phyloP scores from a whole-genome alignment of 208 protist species.

The Wallacemonas sp. region DNA sequence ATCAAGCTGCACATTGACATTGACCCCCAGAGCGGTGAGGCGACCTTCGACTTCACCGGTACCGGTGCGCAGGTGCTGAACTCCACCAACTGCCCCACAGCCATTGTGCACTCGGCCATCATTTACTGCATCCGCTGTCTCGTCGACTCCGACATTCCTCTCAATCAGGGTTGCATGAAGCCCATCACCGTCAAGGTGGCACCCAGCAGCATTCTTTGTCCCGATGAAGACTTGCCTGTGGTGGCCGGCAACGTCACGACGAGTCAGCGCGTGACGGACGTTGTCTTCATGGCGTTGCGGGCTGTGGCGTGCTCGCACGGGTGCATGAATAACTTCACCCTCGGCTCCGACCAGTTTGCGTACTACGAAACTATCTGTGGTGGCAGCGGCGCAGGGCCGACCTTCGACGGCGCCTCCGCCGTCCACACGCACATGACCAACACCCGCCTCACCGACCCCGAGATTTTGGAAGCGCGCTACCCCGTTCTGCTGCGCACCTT shows the following conservation, averaged over 20 bases:
- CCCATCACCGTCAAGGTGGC: conserved; percentile 81
- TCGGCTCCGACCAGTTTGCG: conserved; percentile 87
- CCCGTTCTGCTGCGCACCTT: conserved; percentile 91
- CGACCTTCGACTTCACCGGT: conserved; percentile 93
- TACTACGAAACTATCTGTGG: conserved; percentile 98
- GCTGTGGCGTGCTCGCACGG: conserved; percentile 87
- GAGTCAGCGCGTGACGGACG: conserved; percentile 93
- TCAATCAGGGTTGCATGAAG: conserved; percentile 94
- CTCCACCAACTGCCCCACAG: conserved; percentile 92
- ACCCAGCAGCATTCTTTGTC: conserved; percentile 75
- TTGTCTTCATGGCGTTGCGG: conserved; percentile 91
- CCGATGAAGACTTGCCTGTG: conserved; percentile 85
- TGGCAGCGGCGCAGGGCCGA: conserved; percentile 89
- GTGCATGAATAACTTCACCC: conserved; percentile 97
- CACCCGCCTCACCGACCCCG: conserved; percentile 94
- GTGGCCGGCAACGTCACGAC: conserved; percentile 97
- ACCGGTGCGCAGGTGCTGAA: conserved; percentile 88
- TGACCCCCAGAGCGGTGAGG: conserved; percentile 54
- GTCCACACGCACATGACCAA: conserved; percentile 98
- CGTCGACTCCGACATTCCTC: conserved; percentile 91
- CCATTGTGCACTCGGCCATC: conserved; percentile 90
- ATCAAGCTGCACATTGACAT: conserved; percentile 87
- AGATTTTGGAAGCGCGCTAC: conserved; percentile 93
- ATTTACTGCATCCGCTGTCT: conserved; percentile 96
- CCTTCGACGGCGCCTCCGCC: conserved; percentile 75